Conservation (phyloP, 768 basidiomycete species). For the Dentipellis fragilis region DNA sequence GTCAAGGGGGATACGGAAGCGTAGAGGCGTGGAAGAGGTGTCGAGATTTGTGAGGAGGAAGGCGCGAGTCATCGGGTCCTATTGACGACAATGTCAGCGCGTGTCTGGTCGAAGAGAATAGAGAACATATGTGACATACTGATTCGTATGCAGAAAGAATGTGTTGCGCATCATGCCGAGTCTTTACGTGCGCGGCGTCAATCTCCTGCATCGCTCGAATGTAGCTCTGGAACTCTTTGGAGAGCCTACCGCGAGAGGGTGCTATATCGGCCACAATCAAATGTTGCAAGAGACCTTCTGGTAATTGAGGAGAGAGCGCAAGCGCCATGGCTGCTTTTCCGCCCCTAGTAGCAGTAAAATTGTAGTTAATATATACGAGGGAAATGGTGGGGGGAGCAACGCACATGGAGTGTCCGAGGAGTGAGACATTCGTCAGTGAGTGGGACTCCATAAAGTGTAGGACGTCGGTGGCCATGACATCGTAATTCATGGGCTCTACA, state of each 20-base stretch:
- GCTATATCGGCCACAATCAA: constrained; percentile 79
- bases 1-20: constrained; percentile 67
- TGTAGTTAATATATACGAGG: too few relatives aligned
- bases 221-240: constrained; percentile 56
- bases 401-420: constrained; percentile 89
- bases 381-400: constrained; percentile 15
- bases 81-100: background rate
- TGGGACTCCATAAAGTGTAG: constrained; percentile 51
- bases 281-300: constrained; percentile 32
- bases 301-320: constrained; percentile 40
- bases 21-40: constrained; percentile 29
- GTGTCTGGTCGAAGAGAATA: background rate
- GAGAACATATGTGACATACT: constrained; percentile 25
- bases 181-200: constrained; percentile 44
- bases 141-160: constrained; percentile 54
- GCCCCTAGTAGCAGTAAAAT: constrained; percentile 44
- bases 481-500: constrained; percentile 60
- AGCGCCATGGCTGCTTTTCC: constrained; percentile 75
- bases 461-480: constrained; percentile 73
- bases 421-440: constrained; percentile 47
- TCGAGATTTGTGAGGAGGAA: constrained; percentile 82
- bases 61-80: constrained; percentile 69
- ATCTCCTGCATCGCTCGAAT: constrained; percentile 67
- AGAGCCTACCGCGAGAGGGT: constrained; percentile 50
- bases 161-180: constrained; percentile 60